Base-by-base conservation (phyloP, 2,329 filamentous ascomycete genomes). In the Aspergillus sp. region DNA sequence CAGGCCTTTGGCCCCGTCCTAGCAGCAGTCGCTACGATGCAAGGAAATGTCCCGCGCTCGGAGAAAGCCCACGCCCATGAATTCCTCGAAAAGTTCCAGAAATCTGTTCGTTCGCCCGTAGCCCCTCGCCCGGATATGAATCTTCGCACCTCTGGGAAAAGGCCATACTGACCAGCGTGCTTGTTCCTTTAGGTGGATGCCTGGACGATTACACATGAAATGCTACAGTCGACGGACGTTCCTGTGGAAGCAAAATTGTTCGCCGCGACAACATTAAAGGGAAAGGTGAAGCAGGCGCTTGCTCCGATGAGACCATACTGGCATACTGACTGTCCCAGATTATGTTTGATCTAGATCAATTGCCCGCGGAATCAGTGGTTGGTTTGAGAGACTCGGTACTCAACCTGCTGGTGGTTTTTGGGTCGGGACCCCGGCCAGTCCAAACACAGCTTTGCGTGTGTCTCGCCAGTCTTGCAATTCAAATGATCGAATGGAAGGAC, bases 401-500 rank as follows among this genome's bases (percentile, higher is more conserved):
- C 61, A 82, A 89, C 61, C 87, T 97, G 56, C 84, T 99, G 57
- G 91, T 92, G 72, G 85, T 87, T 63, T 98, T 91, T 78, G 90
- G 91, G 60, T 83, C 89, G 30, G 93, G 93, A 7, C 92, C 92
- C 38, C 92, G 93, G 77, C 85, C 87, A 7, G 92, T 94, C 66
- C 86, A 95, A 73, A 91, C 96, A 68, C 94, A 97, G 80, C 85
- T 99, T 64, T 97, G 93, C 76, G 93, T 99, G 61, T 97, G 93
- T 79, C 83, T 99, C 74, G 94, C 94, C 19, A 94, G 94, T 74
- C 81, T 99, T 73, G 95, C 95, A 62, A 96, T 99, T 72, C 93
- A 98, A 80, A 96, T 98, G 92, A 89, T 88, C 71, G 86, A 89
- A 52, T 99, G 95, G 95, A 94, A 96, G 80, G 91, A 98, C 76